phyloP scores from a whole-genome alignment of 2,329 filamentous ascomycete species.

The Aspergillus vadensis region DNA sequence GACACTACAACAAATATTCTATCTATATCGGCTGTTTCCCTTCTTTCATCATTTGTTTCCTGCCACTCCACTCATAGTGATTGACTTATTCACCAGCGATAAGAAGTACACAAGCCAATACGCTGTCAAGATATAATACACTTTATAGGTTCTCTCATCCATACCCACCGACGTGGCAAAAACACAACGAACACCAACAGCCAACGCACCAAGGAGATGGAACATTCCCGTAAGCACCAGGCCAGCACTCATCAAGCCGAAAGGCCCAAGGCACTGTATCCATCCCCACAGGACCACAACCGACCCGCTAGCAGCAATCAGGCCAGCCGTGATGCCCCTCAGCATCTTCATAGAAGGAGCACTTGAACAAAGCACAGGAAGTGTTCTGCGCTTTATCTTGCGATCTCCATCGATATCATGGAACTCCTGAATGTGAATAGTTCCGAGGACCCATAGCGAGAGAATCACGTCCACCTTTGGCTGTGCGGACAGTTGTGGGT shows the following conservation, averaged over 20 bases:
- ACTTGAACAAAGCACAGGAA: slow-evolving; percentile 5
- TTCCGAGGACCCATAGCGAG: slow-evolving; percentile 4
- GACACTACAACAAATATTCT: too few relatives aligned
- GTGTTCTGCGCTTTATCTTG: slow-evolving; percentile 1
- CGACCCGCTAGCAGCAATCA: neutral
- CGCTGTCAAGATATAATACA: neutral
- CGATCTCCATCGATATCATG: slow-evolving; percentile 16
- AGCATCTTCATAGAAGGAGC: neutral
- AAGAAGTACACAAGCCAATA: neutral
- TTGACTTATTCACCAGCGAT: neutral
- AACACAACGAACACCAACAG: neutral
- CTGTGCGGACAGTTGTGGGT: neutral
- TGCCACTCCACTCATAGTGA: neutral
- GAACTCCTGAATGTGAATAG: slow-evolving; percentile 17
- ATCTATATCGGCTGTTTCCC: neutral
- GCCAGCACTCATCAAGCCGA: neutral
- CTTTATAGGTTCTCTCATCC: slow-evolving; percentile 2
- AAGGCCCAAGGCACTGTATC: neutral
- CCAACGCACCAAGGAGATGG: neutral
- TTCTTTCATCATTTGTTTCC: neutral
- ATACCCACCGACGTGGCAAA: neutral
- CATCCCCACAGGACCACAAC: neutral
- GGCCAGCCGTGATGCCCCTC: neutral
- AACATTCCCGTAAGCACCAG: neutral
- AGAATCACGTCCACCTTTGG: slow-evolving; percentile 1